These are phyloP conservation scores for Quercus variabilis DNA, from an alignment of 306 rosid species.

Conservation along the genomic window DNA sequence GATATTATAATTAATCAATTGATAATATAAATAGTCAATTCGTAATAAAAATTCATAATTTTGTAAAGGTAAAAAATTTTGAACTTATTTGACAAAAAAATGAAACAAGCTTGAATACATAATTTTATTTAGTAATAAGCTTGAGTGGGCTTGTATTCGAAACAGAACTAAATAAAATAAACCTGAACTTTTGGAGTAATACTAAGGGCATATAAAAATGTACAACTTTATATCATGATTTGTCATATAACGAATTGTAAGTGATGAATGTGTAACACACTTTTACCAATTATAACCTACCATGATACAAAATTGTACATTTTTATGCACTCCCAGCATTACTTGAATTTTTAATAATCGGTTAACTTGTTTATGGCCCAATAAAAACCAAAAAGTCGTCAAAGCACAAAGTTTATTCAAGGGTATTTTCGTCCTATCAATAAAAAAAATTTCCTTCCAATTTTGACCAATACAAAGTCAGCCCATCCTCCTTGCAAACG, in stretches of 20 bases:
- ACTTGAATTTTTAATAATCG: no score
- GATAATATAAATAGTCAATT: no score
- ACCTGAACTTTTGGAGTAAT: no score
- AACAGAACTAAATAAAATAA: no score
- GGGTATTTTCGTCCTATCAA: background rate
- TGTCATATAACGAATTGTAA: rapidly evolving
- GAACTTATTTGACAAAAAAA: no score
- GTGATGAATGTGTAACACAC: rapidly evolving
- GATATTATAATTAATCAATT: no score
- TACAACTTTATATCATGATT: rapidly evolving
- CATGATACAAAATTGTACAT: rapidly evolving
- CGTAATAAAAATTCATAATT: no score
- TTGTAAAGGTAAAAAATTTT: no score
- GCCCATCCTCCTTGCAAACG: background rate
- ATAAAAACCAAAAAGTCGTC: background rate
- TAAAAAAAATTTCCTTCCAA: background rate
- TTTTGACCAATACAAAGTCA: background rate
- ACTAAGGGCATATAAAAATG: no score
- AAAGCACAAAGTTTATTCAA: background rate
- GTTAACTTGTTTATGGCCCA: no score
- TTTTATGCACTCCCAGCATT: rapidly evolving
- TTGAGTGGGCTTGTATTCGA: rapidly evolving
- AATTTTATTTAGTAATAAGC: no score
- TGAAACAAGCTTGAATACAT: rapidly evolving
- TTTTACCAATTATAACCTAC: rapidly evolving